Evolutionary conservation across 2,329 filamentous ascomycete genomes (phyloP).

Genomic region (Lachnum nothofagi): DNA sequence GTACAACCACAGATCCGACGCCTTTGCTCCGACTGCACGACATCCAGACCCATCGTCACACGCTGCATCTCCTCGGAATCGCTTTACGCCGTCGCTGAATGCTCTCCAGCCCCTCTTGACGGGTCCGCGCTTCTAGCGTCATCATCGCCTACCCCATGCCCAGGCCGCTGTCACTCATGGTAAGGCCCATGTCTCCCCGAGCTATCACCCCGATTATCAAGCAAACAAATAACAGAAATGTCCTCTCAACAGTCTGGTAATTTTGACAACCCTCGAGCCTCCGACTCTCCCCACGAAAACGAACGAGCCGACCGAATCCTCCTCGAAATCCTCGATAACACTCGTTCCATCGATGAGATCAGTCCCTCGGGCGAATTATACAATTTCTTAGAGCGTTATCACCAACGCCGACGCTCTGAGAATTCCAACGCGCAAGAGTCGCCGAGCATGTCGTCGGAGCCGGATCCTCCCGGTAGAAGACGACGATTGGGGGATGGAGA

Average conservation of each 20-base stretch:
- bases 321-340: conserved; percentile 38
- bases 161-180: conserved; percentile 27
- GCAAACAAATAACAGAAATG: not conserved
- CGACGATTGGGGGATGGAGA: conserved; percentile 15
- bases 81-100: too few relatives aligned
- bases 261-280: conserved; percentile 25
- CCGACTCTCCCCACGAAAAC: conserved; percentile 20
- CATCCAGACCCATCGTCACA: not conserved
- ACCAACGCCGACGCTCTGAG: conserved; percentile 29
- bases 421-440: conserved; percentile 16
- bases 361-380: conserved; percentile 42
- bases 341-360: conserved; percentile 34
- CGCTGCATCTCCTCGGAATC: not conserved
- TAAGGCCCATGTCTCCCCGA: conserved; percentile 7
- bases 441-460: conserved; percentile 29
- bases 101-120: not conserved
- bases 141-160: conserved; percentile 14
- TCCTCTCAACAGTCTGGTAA: conserved; percentile 25
- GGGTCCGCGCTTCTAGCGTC: not conserved
- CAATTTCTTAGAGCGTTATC: conserved; percentile 40
- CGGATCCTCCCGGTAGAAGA: conserved; percentile 18
- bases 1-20: conserved; percentile 5
- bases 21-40: too few relatives aligned
- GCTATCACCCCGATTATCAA: not conserved
- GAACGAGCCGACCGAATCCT: conserved; percentile 33